A percentile compares a stretch with the other conserved stretches of the same genome.
phyloP scores from a whole-genome alignment of 179 eudicot genomes.

The Sideroxylon spinosum region DNA sequence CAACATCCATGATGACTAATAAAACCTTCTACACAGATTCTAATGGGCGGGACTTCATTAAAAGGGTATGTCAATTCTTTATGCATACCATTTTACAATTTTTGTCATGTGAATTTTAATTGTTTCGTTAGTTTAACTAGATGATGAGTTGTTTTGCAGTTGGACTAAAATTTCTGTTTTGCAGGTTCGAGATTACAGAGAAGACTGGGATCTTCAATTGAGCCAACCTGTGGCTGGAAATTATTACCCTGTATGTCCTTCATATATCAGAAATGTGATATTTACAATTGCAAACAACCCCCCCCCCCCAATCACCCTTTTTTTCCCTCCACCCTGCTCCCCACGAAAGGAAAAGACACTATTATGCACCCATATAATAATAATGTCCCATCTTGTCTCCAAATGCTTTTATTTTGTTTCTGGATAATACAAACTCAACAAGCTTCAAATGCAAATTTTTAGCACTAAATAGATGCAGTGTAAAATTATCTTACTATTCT shows the following conservation, averaged over 20 bases:
- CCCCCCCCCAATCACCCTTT: too few species aligned
- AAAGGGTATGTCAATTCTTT: constrained; percentile 52
- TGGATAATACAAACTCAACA: not conserved
- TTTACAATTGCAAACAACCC: not conserved
- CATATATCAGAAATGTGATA: not conserved
- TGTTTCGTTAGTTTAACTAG: not conserved
- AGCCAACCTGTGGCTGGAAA: constrained; percentile 84
- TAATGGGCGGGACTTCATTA: constrained; percentile 84
- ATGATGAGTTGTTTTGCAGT: not conserved
- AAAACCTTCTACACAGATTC: constrained; percentile 84
- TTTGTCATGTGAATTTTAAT: not conserved
- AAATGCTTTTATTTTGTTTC: not conserved
- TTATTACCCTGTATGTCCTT: constrained; percentile 78
- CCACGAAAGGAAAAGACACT: not conserved
- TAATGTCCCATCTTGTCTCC: not conserved
- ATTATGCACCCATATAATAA: too few species aligned
- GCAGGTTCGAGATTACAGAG: constrained; percentile 81
- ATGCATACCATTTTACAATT: constrained; percentile 5
- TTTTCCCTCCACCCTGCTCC: too few species aligned
- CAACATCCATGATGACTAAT: constrained; percentile 55
- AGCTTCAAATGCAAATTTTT: not conserved
- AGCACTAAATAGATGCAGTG: not conserved
- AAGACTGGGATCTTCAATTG: constrained; percentile 79
- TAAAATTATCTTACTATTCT: too few species aligned
- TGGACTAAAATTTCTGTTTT: constrained; percentile 18